These are phyloP conservation scores for Boehmeria nivea DNA, from an alignment of 306 rosid genomes.

Conservation along the genomic window DNA sequence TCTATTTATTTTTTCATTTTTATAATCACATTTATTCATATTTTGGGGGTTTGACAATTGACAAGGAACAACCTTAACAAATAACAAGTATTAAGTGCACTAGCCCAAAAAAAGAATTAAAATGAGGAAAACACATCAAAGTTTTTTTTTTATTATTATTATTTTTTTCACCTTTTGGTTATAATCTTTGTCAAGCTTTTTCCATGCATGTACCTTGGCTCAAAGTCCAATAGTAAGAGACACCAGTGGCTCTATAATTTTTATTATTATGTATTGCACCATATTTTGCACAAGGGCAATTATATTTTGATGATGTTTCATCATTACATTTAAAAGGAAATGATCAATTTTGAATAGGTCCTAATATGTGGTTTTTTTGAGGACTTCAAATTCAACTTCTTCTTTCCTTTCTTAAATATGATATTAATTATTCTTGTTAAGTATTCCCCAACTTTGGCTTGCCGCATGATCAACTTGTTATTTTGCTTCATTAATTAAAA, in stretches of 20 bases:
- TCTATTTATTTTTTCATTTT: too few relatives aligned
- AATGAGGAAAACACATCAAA: not conserved
- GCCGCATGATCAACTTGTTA: not conserved
- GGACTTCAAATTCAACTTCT: conserved; percentile 1
- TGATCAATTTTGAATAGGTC: conserved; percentile 1
- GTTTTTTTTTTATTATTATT: not conserved
- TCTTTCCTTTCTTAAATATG: not conserved
- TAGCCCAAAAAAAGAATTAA: not conserved
- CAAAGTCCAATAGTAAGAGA: too few relatives aligned
- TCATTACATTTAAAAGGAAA: not conserved
- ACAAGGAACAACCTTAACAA: not conserved
- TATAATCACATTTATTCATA: too few relatives aligned
- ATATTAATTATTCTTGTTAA: not conserved
- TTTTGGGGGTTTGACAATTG: too few relatives aligned
- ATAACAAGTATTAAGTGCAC: not conserved
- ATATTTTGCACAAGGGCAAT: conserved; percentile 10
- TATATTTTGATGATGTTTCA: not conserved
- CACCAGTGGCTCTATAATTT: not conserved
- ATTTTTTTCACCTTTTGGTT: too few relatives aligned
- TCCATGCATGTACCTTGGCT: not conserved
- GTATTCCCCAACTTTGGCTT: not conserved
- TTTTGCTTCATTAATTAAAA: too few relatives aligned
- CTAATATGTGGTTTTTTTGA: not conserved
- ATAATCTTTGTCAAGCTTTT: not conserved
- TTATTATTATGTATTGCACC: not conserved